phyloP scores from a whole-genome alignment of 1,139 yeast genomes.

The Yamadazyma kanchanaburiensis region DNA sequence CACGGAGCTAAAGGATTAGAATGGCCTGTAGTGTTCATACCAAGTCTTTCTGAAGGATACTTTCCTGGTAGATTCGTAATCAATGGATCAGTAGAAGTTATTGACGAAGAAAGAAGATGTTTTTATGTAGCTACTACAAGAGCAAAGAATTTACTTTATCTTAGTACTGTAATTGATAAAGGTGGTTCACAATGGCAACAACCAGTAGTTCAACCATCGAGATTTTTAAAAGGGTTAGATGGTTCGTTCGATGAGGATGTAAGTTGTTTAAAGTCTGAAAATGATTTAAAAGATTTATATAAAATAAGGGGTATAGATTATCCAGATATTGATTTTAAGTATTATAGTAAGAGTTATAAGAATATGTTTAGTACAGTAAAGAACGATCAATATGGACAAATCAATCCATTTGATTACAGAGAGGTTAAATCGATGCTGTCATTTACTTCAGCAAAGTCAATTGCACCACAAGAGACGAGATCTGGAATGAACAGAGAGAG shows the following conservation, averaged over 20 bases:
- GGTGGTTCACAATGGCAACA: conserved; percentile 14
- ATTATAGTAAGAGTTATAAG: conserved; percentile 48
- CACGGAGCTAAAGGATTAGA: conserved; percentile 94
- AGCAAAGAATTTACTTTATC: conserved; percentile 50
- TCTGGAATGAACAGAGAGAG: too few relatives aligned
- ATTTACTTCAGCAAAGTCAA: conserved; percentile 3
- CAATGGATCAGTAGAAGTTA: conserved; percentile 19
- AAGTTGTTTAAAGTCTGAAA: conserved; percentile 16
- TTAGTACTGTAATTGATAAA: conserved; percentile 33
- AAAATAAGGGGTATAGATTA: conserved; percentile 9
- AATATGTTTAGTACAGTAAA: conserved; percentile 1
- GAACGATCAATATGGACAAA: neutral
- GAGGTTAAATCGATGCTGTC: too few relatives aligned
- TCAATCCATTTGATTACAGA: conserved; percentile 5
- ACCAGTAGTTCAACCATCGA: conserved; percentile 14
- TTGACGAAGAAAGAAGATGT: conserved; percentile 78
- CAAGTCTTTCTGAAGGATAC: conserved; percentile 60
- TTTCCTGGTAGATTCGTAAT: conserved; percentile 50
- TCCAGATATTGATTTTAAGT: conserved; percentile 55
- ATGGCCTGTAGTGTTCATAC: conserved; percentile 90
- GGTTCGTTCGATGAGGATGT: conserved; percentile 7
- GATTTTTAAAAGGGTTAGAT: conserved; percentile 18
- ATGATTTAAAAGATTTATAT: conserved; percentile 17
- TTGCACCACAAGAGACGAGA: too few relatives aligned
- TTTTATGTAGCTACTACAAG: conserved; percentile 87